A percentile compares a stretch with the other conserved stretches of the same genome.
Conservation (phyloP, 2,329 filamentous ascomycete species). For the Stemphylium lycopersici region DNA sequence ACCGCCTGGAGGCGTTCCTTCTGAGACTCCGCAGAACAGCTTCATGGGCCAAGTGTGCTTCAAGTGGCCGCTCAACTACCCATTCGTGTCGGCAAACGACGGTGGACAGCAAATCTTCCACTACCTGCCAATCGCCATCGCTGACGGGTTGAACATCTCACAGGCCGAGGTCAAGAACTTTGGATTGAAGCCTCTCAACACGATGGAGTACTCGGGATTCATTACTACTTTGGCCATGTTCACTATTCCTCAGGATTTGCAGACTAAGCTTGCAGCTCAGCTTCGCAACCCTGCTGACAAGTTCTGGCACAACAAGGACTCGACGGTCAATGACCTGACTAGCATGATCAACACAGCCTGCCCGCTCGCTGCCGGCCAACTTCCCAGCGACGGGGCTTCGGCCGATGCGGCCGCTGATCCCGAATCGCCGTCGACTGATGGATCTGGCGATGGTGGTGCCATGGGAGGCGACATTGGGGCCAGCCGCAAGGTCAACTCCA, state of each 20-base stretch:
- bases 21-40: slow-evolving; percentile 64
- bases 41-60: slow-evolving; percentile 86
- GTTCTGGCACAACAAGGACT: slow-evolving; percentile 73
- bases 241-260: slow-evolving; percentile 54
- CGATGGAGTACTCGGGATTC: slow-evolving; percentile 70
- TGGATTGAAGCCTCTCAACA: slow-evolving; percentile 78
- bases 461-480: slow-evolving; percentile 58
- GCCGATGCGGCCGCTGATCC: slow-evolving; percentile 51
- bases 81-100: slow-evolving; percentile 74
- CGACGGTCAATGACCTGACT: slow-evolving; percentile 74
- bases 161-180: slow-evolving; percentile 66
- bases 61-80: slow-evolving; percentile 78
- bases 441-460: slow-evolving; percentile 56
- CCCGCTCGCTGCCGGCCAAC: slow-evolving; percentile 62
- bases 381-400: slow-evolving; percentile 45
- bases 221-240: slow-evolving; percentile 76
- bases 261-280: slow-evolving; percentile 67
- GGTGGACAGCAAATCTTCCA: slow-evolving; percentile 86
- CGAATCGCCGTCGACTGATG: slow-evolving; percentile 32
- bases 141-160: slow-evolving; percentile 63
- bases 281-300: slow-evolving; percentile 73
- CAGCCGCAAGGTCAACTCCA: slow-evolving; percentile 65
- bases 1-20: slow-evolving; percentile 65
- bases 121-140: slow-evolving; percentile 74
- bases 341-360: slow-evolving; percentile 84